Conservation (phyloP, 306 rosid genomes). For the Hylodesmum podocarpum region DNA sequence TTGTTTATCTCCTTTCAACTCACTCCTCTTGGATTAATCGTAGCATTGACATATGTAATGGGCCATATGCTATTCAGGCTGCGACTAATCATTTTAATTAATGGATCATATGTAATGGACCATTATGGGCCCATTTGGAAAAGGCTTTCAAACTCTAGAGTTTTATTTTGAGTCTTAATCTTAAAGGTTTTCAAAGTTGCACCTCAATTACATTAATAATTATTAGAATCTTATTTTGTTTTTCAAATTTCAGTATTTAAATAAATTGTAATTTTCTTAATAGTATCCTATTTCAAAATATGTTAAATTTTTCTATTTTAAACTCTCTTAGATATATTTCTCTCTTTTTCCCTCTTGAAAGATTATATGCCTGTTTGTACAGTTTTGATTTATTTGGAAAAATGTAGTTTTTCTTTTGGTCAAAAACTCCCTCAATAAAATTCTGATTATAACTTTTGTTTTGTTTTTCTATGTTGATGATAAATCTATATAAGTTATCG, state of each 20-base stretch:
- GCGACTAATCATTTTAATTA: neutral
- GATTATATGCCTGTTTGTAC: neutral
- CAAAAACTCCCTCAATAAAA: neutral
- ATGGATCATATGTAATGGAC: neutral
- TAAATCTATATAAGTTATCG: too few relatives aligned
- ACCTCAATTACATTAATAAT: neutral
- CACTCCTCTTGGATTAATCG: too few relatives aligned
- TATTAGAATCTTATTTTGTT: neutral
- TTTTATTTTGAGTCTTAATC: neutral
- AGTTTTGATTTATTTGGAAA: neutral
- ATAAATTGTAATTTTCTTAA: neutral
- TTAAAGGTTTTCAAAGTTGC: too few relatives aligned
- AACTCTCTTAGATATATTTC: neutral
- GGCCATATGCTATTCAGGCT: too few relatives aligned
- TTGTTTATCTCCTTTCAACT: too few relatives aligned
- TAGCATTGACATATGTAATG: too few relatives aligned
- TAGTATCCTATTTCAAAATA: neutral
- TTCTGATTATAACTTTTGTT: neutral
- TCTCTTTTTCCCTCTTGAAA: neutral
- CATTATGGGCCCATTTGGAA: neutral
- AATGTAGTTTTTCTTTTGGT: neutral
- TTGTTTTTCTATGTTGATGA: too few relatives aligned
- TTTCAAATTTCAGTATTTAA: neutral
- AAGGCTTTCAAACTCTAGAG: neutral
- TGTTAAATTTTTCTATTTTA: neutral